phyloP scores from a whole-genome alignment of 2,329 filamentous ascomycete genomes.

The Aspergillus costaricaensis region DNA sequence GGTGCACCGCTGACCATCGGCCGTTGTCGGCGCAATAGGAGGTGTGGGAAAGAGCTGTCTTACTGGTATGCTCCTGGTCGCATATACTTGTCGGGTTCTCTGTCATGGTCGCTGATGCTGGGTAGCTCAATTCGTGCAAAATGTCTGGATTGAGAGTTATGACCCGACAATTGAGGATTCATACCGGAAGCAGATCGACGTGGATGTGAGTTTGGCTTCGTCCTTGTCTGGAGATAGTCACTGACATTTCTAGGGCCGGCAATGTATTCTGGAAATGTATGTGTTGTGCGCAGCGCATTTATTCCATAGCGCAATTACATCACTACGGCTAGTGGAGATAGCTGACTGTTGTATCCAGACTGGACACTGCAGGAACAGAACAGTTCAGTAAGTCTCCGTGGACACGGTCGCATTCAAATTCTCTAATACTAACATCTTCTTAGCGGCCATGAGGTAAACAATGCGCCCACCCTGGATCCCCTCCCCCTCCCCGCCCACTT shows the following conservation, averaged over 20 bases:
- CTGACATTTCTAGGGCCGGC: conserved; percentile 65
- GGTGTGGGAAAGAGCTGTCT: conserved; percentile 92
- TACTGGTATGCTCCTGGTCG: conserved; percentile 63
- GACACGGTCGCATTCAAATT: background rate
- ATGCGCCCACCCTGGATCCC: background rate
- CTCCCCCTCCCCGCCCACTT: background rate
- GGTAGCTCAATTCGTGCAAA: conserved; percentile 86
- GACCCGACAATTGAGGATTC: conserved; percentile 88
- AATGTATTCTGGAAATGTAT: conserved; percentile 88
- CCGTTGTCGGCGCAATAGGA: conserved; percentile 53
- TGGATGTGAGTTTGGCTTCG: conserved; percentile 67
- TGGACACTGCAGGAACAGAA: conserved; percentile 89
- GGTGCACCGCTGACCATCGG: conserved; percentile 19
- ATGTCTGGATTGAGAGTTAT: conserved; percentile 91
- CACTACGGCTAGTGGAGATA: background rate
- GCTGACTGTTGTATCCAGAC: conserved; percentile 48
- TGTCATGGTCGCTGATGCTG: conserved; percentile 10
- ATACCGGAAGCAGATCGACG: conserved; percentile 83
- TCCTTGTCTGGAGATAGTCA: conserved; percentile 26
- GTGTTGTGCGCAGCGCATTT: conserved; percentile 30
- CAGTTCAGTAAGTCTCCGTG: conserved; percentile 76
- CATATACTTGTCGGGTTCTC: background rate
- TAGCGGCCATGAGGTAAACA: conserved; percentile 60
- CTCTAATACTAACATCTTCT: conserved; percentile 19
- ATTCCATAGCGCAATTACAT: background rate